A percentile compares a stretch with the other conserved stretches of the same genome.
Evolutionary conservation across 345 rosid species (phyloP).

Genomic region (Luvunga scandens): DNA sequence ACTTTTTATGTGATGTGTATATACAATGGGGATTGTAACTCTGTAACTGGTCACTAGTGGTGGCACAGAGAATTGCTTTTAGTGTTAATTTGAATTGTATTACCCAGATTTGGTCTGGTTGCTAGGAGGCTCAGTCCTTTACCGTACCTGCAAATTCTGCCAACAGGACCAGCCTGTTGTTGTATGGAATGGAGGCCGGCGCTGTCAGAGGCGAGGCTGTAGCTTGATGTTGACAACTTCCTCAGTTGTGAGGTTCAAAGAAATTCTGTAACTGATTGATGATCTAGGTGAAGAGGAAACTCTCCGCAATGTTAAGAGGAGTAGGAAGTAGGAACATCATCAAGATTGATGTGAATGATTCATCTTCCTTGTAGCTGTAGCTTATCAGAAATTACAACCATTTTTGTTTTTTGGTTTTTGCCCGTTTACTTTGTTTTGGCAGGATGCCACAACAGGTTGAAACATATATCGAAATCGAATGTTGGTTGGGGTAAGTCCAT

Average conservation of each 20-base stretch:
- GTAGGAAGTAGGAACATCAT: not conserved
- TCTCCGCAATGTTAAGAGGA: not conserved
- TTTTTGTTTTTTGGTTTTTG: not conserved
- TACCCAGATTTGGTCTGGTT: conserved; percentile 21
- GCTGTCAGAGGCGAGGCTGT: not conserved
- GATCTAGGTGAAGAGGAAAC: not conserved
- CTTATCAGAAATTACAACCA: not conserved
- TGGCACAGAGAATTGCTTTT: conserved; percentile 28
- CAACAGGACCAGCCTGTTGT: not conserved
- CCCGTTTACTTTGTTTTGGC: not conserved
- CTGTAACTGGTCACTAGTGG: conserved; percentile 27
- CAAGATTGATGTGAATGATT: conserved; percentile 2
- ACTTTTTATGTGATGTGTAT: conserved; percentile 26
- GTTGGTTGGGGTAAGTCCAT: not conserved
- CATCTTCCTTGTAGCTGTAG: not conserved
- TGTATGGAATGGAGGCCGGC: not conserved
- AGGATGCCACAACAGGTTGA: not conserved
- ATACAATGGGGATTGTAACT: conserved; percentile 34
- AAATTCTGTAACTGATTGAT: not conserved
- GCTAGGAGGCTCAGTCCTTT: not conserved
- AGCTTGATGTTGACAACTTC: not conserved
- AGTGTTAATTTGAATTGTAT: conserved; percentile 17
- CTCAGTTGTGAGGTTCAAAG: not conserved
- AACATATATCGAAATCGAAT: not conserved
- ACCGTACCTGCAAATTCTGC: not conserved